These are phyloP conservation scores for Croton setiger DNA, from an alignment of 441 rosid genomes.

Conservation along the genomic window DNA sequence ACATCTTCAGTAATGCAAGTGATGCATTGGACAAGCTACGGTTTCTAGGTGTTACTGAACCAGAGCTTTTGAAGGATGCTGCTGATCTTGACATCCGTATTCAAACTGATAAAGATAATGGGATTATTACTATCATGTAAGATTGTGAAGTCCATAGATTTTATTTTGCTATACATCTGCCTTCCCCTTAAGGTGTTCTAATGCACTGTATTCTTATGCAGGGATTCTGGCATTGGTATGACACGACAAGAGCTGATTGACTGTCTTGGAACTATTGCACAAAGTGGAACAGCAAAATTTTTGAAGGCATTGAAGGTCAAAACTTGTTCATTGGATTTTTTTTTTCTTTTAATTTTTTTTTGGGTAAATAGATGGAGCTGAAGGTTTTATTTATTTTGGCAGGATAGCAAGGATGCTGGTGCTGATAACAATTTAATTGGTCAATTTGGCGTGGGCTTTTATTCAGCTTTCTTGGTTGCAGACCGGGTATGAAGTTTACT, in stretches of 20 bases:
- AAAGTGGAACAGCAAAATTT: conserved; percentile 96
- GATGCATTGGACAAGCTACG: conserved; percentile 95
- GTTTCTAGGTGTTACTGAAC: conserved; percentile 75
- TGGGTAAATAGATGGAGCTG: conserved; percentile 19
- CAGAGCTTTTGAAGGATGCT: conserved; percentile 66
- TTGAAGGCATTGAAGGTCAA: conserved; percentile 82
- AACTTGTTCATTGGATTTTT: not conserved
- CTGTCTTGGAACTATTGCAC: conserved; percentile 95
- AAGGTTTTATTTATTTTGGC: conserved; percentile 26
- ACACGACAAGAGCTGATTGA: conserved; percentile 84
- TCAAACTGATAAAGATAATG: conserved; percentile 78
- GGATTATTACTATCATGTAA: conserved; percentile 68
- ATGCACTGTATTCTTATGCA: conserved; percentile 30
- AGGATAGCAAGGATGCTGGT: conserved; percentile 89
- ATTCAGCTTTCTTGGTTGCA: conserved; percentile 87
- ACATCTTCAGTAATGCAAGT: conserved; percentile 74
- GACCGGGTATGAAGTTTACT: conserved; percentile 47
- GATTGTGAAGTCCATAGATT: conserved; percentile 17
- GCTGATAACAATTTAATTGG: conserved; percentile 83
- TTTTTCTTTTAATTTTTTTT: not conserved
- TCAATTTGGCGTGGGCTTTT: conserved; percentile 98
- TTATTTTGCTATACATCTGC: conserved; percentile 1
- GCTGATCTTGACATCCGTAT: conserved; percentile 83
- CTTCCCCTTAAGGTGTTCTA: conserved; percentile 5
- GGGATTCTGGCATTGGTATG: conserved; percentile 96